These are phyloP conservation scores for Colletotrichum costaricense DNA, from an alignment of 2,329 filamentous ascomycete species.

Conservation along the genomic window DNA sequence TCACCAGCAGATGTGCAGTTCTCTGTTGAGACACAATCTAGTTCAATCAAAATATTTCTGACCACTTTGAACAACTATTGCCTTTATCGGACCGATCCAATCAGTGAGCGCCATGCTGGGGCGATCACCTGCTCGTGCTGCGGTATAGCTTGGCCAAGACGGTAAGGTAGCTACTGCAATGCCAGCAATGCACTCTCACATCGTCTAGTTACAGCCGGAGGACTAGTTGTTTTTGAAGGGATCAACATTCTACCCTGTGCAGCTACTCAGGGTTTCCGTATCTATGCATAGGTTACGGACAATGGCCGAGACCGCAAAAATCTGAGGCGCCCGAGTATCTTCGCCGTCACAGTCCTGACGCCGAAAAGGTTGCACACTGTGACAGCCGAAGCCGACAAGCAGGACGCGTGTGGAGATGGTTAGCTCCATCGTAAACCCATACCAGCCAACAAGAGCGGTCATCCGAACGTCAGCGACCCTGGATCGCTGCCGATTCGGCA, in stretches of 20 bases:
- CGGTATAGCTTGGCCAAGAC: not conserved
- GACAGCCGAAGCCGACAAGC: not conserved
- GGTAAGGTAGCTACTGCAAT: not conserved
- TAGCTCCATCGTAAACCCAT: not conserved
- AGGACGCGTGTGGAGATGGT: not conserved
- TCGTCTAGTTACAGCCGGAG: not conserved
- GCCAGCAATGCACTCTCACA: not conserved
- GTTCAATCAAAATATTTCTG: constrained; percentile 31
- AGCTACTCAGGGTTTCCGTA: not conserved
- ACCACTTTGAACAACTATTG: not conserved
- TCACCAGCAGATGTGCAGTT: constrained; percentile 1
- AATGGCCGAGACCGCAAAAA: not conserved
- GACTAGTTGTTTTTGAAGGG: not conserved
- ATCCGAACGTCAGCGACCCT: not conserved
- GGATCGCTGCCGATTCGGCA: constrained; percentile 9
- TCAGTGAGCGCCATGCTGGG: not conserved
- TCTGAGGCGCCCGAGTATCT: not conserved
- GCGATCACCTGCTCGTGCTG: not conserved
- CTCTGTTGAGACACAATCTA: constrained; percentile 15
- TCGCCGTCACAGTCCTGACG: not conserved
- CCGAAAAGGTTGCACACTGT: constrained; percentile 2
- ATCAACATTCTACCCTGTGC: not conserved
- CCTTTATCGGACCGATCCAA: not conserved
- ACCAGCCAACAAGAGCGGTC: constrained; percentile 3
- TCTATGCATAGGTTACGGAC: not conserved